Conservation (phyloP, 129 eudicot species). For the Glebionis coronaria region DNA sequence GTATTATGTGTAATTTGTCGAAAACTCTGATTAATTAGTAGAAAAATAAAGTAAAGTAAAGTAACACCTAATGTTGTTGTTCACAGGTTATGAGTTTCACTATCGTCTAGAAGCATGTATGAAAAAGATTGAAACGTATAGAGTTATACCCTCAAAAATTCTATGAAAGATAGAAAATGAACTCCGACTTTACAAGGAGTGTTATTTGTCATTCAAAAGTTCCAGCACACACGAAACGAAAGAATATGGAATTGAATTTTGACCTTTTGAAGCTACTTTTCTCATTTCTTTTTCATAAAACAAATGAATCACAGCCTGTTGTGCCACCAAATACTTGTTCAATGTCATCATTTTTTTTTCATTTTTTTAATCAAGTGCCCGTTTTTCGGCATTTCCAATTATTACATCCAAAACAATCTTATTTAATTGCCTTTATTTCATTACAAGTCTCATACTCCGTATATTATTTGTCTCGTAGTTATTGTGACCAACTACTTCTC, state of each 20-base stretch:
- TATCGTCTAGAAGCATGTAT: no score
- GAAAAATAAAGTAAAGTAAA: no score
- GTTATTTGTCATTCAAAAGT: not conserved
- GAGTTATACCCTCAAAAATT: no score
- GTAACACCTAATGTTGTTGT: no score
- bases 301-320: constrained; percentile 28
- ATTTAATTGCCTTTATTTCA: constrained; percentile 18
- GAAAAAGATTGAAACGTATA: no score
- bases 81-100: no score
- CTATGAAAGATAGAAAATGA: no score
- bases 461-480: constrained; percentile 18
- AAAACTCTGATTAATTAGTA: no score
- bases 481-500: constrained; percentile 31
- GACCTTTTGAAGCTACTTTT: constrained; percentile 19
- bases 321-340: constrained; percentile 22
- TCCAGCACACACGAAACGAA: constrained; percentile 5
- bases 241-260: constrained; percentile 22
- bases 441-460: not conserved
- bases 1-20: no score
- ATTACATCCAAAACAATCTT: constrained; percentile 20
- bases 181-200: no score
- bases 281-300: constrained; percentile 14
- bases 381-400: constrained; percentile 31
- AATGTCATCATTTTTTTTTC: constrained; percentile 11
- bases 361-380: constrained; percentile 22